A percentile compares a stretch with the other conserved stretches of the same genome.
phyloP scores from a whole-genome alignment of 2,329 filamentous ascomycete species.

The Epichloe baconii region DNA sequence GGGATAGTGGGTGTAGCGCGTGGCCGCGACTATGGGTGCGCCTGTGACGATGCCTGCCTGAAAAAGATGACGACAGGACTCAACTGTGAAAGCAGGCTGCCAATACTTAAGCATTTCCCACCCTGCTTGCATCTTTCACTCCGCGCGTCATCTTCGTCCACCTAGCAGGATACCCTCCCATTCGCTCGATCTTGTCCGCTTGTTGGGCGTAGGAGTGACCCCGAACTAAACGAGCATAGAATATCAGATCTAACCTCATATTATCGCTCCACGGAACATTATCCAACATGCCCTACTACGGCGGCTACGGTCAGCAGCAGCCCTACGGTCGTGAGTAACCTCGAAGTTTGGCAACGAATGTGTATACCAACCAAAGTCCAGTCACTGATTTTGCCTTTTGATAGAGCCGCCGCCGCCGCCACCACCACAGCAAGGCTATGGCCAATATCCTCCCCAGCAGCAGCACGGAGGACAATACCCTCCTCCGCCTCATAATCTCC shows the following conservation, averaged over 20 bases:
- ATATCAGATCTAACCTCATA: neutral
- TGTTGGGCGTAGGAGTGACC: neutral
- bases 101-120: conserved; percentile 1
- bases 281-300: conserved; percentile 22
- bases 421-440: conserved; percentile 24
- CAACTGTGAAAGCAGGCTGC: neutral
- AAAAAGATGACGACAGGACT: too few species aligned
- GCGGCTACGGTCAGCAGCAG: conserved; percentile 13
- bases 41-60: too few species aligned
- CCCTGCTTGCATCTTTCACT: neutral
- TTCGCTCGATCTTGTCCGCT: neutral
- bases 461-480: conserved; percentile 11
- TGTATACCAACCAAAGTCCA: neutral
- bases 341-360: too few species aligned
- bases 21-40: too few species aligned
- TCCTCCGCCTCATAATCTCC: conserved; percentile 10
- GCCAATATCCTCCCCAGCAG: conserved; percentile 13
- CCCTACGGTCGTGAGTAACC: conserved; percentile 23
- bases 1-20: too few species aligned
- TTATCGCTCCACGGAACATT: neutral
- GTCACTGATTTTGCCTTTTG: neutral
- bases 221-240: neutral
- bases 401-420: conserved; percentile 19
- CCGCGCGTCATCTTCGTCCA: neutral
- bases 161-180: neutral